Conservation (phyloP, 345 rosid species). For the Brassica incana region DNA sequence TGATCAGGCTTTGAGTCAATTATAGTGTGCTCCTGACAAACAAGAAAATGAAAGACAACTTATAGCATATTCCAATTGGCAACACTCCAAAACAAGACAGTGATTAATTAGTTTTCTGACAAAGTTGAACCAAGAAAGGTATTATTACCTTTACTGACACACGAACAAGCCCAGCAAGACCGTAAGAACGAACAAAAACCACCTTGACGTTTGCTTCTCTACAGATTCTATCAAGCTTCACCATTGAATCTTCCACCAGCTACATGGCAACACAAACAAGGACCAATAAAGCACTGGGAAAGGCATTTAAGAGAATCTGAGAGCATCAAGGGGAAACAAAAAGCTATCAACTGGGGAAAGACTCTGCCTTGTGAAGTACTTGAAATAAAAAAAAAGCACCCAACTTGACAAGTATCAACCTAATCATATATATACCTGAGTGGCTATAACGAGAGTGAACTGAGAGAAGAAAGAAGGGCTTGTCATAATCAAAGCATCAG, state of each 20-base stretch:
- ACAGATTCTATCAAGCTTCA: slow-evolving; percentile 84
- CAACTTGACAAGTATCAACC: neutral
- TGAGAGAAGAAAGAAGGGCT: slow-evolving; percentile 78
- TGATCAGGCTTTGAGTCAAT: slow-evolving; percentile 97
- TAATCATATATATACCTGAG: slow-evolving; percentile 56
- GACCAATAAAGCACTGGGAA: neutral
- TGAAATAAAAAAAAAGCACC: neutral
- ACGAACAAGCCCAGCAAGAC: slow-evolving; percentile 82
- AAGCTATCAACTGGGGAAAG: neutral
- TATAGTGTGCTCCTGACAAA: slow-evolving; percentile 80
- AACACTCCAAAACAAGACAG: slow-evolving; percentile 5
- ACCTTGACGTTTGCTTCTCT: slow-evolving; percentile 80
- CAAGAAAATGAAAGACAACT: slow-evolving; percentile 13
- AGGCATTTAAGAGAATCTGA: too few relatives aligned
- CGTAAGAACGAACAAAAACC: slow-evolving; percentile 94
- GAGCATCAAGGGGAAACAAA: too few relatives aligned
- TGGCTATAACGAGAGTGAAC: slow-evolving; percentile 85
- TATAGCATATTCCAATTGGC: neutral
- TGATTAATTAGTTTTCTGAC: neutral
- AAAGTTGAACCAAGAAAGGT: slow-evolving; percentile 7
- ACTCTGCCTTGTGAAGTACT: neutral
- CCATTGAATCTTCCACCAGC: slow-evolving; percentile 84
- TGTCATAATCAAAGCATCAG: slow-evolving; percentile 14
- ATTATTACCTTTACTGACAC: slow-evolving; percentile 76
- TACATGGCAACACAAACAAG: slow-evolving; percentile 33